phyloP scores from a whole-genome alignment of 1,284 basidiomycete genomes.

The Apiotrichum montevideense region DNA sequence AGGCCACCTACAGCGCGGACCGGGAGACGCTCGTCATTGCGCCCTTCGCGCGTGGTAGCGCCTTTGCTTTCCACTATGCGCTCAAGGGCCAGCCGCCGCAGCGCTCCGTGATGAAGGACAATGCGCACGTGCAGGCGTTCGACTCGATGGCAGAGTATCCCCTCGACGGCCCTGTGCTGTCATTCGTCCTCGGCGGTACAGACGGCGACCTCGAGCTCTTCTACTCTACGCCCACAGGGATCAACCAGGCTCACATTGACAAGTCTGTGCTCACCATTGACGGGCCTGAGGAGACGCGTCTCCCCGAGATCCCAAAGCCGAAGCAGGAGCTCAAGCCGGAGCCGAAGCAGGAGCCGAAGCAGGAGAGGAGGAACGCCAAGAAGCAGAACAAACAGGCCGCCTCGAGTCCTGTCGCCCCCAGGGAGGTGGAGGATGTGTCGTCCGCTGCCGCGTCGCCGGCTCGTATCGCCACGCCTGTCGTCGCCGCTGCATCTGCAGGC shows the following conservation, averaged over 20 bases:
- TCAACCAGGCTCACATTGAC: constrained; percentile 25
- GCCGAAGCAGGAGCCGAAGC: constrained; percentile 1
- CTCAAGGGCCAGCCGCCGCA: constrained; percentile 34
- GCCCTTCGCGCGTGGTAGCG: constrained; percentile 25
- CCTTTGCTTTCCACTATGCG: constrained; percentile 35
- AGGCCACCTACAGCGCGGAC: constrained; percentile 33
- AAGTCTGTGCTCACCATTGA: not conserved
- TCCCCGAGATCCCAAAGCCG: no score
- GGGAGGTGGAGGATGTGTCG: not conserved
- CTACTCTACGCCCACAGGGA: constrained; percentile 28
- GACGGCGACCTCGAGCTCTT: constrained; percentile 26
- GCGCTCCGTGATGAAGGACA: constrained; percentile 14
- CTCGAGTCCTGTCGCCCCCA: not conserved
- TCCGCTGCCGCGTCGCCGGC: not conserved
- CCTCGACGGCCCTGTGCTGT: constrained; percentile 23
- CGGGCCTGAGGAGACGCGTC: no score
- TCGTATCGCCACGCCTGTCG: not conserved
- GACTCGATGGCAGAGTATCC: constrained; percentile 30
- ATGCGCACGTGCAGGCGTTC: constrained; percentile 18
- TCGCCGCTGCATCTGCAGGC: not conserved
- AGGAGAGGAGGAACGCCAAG: constrained; percentile 2
- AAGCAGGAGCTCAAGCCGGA: not conserved
- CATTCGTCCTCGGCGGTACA: constrained; percentile 18
- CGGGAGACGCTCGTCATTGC: constrained; percentile 29
- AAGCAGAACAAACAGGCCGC: constrained; percentile 5